These are phyloP conservation scores for Aspergillus udagawae DNA, from an alignment of 2,329 filamentous ascomycete genomes.

Conservation along the genomic window DNA sequence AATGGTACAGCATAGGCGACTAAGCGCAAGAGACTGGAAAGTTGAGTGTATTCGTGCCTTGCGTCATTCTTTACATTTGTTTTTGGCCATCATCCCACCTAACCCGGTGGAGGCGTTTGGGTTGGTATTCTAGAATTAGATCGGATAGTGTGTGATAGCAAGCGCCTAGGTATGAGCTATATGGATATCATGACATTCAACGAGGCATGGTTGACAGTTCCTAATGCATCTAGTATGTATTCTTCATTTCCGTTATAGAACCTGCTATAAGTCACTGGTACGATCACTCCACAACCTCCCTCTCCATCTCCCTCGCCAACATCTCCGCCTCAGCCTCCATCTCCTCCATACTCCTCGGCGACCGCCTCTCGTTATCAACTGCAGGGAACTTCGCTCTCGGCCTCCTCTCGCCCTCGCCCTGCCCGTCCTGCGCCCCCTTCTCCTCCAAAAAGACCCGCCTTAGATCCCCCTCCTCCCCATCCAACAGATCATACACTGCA, in stretches of 20 bases:
- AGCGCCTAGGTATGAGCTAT: background rate
- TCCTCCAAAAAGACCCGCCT: constrained; percentile 64
- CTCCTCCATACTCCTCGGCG: constrained; percentile 64
- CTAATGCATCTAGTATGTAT: background rate
- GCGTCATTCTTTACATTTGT: constrained; percentile 2
- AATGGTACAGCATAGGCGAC: constrained; percentile 1
- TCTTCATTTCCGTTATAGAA: background rate
- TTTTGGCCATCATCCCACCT: constrained; percentile 1
- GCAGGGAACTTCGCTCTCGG: constrained; percentile 59
- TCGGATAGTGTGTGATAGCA: background rate
- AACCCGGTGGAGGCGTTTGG: constrained; percentile 5
- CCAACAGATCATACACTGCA: constrained; percentile 76
- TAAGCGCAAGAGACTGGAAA: constrained; percentile 5
- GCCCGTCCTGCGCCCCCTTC: constrained; percentile 13
- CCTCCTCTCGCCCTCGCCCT: constrained; percentile 25
- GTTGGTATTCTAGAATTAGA: constrained; percentile 4
- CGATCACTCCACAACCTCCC: constrained; percentile 30
- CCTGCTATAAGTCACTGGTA: background rate
- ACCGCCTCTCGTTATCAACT: constrained; percentile 67
- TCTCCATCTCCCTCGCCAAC: constrained; percentile 55
- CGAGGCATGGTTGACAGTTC: background rate
- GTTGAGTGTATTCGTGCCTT: constrained; percentile 4
- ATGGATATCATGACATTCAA: constrained; percentile 4
- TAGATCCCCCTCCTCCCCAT: constrained; percentile 79
- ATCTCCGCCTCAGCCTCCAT: constrained; percentile 75